phyloP scores from a whole-genome alignment of 2,329 filamentous ascomycete genomes.

The Fusarium sp. region DNA sequence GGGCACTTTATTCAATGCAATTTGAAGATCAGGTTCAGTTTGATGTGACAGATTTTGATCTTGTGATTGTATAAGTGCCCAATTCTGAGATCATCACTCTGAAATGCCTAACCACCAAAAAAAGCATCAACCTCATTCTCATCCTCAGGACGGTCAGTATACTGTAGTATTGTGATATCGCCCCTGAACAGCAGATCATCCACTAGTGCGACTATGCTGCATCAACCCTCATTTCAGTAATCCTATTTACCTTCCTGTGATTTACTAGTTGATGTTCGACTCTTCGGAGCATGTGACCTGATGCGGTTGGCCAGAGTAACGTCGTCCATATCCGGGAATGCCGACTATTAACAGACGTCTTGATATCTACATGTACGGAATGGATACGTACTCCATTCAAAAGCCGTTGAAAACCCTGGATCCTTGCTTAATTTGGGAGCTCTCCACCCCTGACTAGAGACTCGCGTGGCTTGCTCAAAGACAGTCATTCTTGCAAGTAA shows the following conservation, averaged over 20 bases:
- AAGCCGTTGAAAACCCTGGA: conserved; percentile 24
- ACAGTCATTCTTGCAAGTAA: neutral
- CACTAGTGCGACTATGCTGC: conserved; percentile 23
- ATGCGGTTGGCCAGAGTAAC: conserved; percentile 16
- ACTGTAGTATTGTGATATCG: neutral
- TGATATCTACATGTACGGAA: neutral
- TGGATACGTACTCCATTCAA: neutral
- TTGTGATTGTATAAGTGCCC: neutral
- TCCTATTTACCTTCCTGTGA: neutral
- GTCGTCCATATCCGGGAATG: conserved; percentile 22
- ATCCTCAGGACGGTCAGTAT: neutral
- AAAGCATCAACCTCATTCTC: neutral
- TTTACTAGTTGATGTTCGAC: neutral
- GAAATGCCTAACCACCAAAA: neutral
- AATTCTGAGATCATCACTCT: neutral
- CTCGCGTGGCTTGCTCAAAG: conserved; percentile 27
- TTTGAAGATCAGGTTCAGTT: conserved; percentile 3
- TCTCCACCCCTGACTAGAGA: conserved; percentile 23
- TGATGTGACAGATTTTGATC: conserved; percentile 11
- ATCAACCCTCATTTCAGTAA: conserved; percentile 33
- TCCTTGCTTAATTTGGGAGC: conserved; percentile 28
- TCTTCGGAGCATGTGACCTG: conserved; percentile 26
- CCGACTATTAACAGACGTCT: conserved; percentile 14
- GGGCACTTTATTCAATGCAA: conserved; percentile 13
- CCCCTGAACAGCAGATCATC: conserved; percentile 22